Conservation (phyloP, 2,329 filamentous ascomycete genomes). For the Hirsutella rhossiliensis region DNA sequence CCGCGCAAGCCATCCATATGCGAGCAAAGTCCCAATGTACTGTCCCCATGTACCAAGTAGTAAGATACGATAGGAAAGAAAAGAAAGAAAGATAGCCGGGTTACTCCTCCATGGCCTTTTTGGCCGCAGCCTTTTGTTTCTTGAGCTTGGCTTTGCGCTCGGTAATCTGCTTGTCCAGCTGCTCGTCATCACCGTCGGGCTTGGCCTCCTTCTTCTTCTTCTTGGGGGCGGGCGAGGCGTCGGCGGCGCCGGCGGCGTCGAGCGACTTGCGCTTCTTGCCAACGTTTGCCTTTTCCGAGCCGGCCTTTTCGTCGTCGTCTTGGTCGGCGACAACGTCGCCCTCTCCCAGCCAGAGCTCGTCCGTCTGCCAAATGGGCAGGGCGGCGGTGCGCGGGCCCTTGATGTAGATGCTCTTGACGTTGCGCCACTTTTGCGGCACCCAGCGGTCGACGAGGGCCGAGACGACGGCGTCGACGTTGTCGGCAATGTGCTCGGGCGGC, state of each 20-base stretch:
- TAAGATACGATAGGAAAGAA: neutral
- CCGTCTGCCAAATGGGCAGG: constrained; percentile 87
- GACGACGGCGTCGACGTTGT: constrained; percentile 67
- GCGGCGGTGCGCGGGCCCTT: constrained; percentile 83
- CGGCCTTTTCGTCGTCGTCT: constrained; percentile 36
- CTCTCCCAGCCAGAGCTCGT: constrained; percentile 80
- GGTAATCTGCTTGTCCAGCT: constrained; percentile 46
- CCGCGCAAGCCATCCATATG: constrained; percentile 7
- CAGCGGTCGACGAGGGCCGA: constrained; percentile 62
- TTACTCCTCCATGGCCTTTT: constrained; percentile 34
- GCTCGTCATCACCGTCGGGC: constrained; percentile 35
- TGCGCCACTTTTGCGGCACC: constrained; percentile 78
- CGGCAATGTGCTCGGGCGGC: constrained; percentile 62
- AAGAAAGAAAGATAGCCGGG: constrained; percentile 4
- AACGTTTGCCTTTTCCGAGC: constrained; percentile 40
- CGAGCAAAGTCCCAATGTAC: neutral
- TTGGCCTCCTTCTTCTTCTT: constrained; percentile 27
- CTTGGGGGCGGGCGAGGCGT: constrained; percentile 28
- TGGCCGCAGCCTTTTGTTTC: constrained; percentile 47
- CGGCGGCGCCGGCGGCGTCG: constrained; percentile 27
- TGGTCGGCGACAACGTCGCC: constrained; percentile 58
- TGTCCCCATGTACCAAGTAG: neutral
- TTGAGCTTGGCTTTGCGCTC: constrained; percentile 44
- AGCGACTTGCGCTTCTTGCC: constrained; percentile 53
- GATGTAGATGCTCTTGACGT: constrained; percentile 74